Base-by-base conservation (phyloP, 331 rosid genomes). In the Dryas integrifolia region DNA sequence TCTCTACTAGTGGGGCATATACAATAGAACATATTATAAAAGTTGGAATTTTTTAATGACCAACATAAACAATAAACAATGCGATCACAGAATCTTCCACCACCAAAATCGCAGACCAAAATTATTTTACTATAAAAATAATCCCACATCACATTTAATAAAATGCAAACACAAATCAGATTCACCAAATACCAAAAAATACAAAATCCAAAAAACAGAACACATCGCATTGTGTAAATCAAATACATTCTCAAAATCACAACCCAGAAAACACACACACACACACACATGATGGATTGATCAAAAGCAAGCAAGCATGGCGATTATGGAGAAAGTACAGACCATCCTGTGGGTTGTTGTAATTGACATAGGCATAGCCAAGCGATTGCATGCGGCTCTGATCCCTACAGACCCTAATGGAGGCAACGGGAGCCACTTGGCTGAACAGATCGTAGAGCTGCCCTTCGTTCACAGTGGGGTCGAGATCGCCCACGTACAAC, bases 401-500 rank as follows among this genome's bases (percentile, higher is more conserved):
- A 84, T 91, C 98, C 81, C 97, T 83, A 24, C 98, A 94, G 77
- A 94, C 92, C 86, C 96, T 84, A 60, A 91, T 58, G 35, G 97
- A 89, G 3, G 77, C 69, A 16, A 94, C 84, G 74, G 57, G 86
- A 24, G 77, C 95, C 9, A 88, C 86, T 30, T 69, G 88, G 71
- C 76, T 45, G 64, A 94, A 94, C 53, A 94, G 81, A 46, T 91
- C 96, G 76, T 46, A 79, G 16, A 94, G 87, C 60, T 89, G 96
- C 3, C 65, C 82, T 65, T 94, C 98, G 38, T 83, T 79, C 77
- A 94, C 98, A 55, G 48, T 88, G 15, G 58, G 72, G 14, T 94
- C 95, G 11, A 91, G 91, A 89, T 94, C 96, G 13, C 98, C 98
- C 0, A 94, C 98, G 61, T 94, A 94, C 77, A 94, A 73, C 26